Evolutionary conservation across 2,329 filamentous ascomycete species (phyloP), one percentile per base, ranked within the genome.

Genomic region (Knufia petricola): DNA sequence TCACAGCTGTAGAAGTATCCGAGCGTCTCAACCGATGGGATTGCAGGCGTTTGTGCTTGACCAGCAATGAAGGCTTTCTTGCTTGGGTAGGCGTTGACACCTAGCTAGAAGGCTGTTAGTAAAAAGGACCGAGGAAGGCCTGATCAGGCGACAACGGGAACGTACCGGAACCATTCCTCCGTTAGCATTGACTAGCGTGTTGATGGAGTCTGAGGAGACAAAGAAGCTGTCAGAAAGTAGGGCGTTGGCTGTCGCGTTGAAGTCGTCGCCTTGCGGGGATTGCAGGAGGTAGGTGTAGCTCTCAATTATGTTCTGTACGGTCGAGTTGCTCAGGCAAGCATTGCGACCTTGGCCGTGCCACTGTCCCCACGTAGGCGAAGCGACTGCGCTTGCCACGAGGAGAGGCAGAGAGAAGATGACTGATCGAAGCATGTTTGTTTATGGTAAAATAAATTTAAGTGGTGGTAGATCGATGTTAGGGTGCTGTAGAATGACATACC

Each of bases 141-240:
- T n/a, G n/a, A n/a, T n/a, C n/a, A n/a, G n/a, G n/a, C n/a, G n/a
- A n/a, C n/a, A n/a, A n/a, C n/a, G 8, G 12, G 19, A 26, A 51
- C 50, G 37, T 56, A 52, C 54, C 23, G 52, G 45, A 19, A 43
- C 30, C n/a, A n/a, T n/a, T n/a, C n/a, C n/a, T n/a, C n/a, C n/a
- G n/a, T n/a, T n/a, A n/a, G n/a, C n/a, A 3, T 32, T 31, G 15
- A 48, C 43, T 20, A 51, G 15, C n/a, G 52, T 48, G 39, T 56
- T 56, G 48, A 56, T 56, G 2, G 54, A 54, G 38, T 56, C 52
- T 3, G 52, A 50, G n/a, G 24, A 52, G 1, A 54, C 52, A 24
- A 44, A 36, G 40, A 55, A 55, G 20, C 40, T 38, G 50, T 54
- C 48, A 1, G 53, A 53, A 10, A 55, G 52, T 40, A 54, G 41